Evolutionary conservation across 768 basidiomycete species (phyloP).

Genomic region (Podaxis mareebaensis): DNA sequence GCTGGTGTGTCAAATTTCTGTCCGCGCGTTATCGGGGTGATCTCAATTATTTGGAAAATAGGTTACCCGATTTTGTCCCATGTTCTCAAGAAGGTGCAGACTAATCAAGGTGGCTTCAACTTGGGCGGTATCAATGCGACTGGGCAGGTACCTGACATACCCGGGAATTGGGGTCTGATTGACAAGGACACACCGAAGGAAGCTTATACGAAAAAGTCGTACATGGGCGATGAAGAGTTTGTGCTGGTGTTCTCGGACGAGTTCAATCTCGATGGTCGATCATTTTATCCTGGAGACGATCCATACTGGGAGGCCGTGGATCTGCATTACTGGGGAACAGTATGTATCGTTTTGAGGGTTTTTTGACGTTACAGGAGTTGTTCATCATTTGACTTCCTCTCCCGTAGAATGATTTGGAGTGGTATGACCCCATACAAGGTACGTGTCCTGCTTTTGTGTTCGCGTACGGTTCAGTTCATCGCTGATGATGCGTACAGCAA

Average conservation of each 20-base stretch:
- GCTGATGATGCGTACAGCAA: conserved; percentile 48
- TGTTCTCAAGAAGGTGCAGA: conserved; percentile 39
- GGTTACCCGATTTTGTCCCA: conserved; percentile 56
- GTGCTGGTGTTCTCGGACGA: conserved; percentile 79
- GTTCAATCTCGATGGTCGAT: conserved; percentile 68
- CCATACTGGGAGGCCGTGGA: conserved; percentile 87
- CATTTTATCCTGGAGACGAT: conserved; percentile 79
- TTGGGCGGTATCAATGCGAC: conserved; percentile 74
- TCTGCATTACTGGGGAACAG: conserved; percentile 74
- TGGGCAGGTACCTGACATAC: conserved; percentile 64
- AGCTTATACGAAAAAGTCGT: conserved; percentile 53
- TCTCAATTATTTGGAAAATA: conserved; percentile 17
- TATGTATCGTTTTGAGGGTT: conserved; percentile 23
- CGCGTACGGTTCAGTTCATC: background rate
- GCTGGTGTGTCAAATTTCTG: conserved; percentile 30
- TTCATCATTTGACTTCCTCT: conserved; percentile 35
- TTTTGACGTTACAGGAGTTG: background rate
- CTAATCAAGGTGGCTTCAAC: conserved; percentile 62
- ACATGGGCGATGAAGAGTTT: conserved; percentile 49
- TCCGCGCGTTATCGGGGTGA: background rate
- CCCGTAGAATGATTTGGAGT: conserved; percentile 74
- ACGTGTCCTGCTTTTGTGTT: conserved; percentile 22
- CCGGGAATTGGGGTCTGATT: conserved; percentile 66
- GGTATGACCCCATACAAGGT: conserved; percentile 72
- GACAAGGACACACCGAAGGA: conserved; percentile 74